Percentiles rank a stretch among this genome's conserved stretches.
Evolutionary conservation across 352 stramenopile species (phyloP).

Genomic region (Hyaloperonospora brassicae): DNA sequence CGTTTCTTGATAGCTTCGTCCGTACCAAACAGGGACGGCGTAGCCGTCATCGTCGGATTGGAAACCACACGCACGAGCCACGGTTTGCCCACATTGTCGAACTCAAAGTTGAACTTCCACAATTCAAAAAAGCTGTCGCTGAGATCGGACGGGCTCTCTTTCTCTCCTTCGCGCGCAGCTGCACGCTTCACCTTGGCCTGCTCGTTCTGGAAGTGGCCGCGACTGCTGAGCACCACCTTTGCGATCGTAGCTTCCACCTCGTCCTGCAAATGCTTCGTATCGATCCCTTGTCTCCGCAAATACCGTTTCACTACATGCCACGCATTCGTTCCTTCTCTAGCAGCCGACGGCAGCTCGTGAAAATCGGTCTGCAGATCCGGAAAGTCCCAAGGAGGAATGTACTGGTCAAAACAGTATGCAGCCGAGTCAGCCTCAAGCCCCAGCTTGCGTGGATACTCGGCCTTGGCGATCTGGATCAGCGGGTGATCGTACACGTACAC

Average conservation of each 20-base stretch:
- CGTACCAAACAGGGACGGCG: conserved; percentile 44
- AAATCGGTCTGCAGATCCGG: conserved; percentile 52
- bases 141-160: conserved; percentile 28
- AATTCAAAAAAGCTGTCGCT: conserved; percentile 90
- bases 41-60: conserved; percentile 51
- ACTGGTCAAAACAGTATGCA: conserved; percentile 65
- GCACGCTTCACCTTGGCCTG: conserved; percentile 41
- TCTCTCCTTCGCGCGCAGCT: conserved; percentile 21
- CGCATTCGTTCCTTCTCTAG: conserved; percentile 47
- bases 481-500: conserved; percentile 80
- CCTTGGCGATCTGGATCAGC: conserved; percentile 63
- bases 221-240: conserved; percentile 52
- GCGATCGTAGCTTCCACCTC: conserved; percentile 62
- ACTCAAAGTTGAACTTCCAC: conserved; percentile 93
- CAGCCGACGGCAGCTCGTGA: conserved; percentile 48
- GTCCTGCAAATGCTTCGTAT: conserved; percentile 52
- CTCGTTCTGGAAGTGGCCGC: conserved; percentile 39
- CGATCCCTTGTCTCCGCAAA: conserved; percentile 46
- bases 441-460: conserved; percentile 42
- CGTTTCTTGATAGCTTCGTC: conserved; percentile 63
- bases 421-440: conserved; percentile 30
- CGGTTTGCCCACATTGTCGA: conserved; percentile 90
- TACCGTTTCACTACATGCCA: conserved; percentile 64
- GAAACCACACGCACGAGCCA: conserved; percentile 88
- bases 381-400: conserved; percentile 66